Conservation (phyloP, 257 asterid species). For the Lantana camara region DNA sequence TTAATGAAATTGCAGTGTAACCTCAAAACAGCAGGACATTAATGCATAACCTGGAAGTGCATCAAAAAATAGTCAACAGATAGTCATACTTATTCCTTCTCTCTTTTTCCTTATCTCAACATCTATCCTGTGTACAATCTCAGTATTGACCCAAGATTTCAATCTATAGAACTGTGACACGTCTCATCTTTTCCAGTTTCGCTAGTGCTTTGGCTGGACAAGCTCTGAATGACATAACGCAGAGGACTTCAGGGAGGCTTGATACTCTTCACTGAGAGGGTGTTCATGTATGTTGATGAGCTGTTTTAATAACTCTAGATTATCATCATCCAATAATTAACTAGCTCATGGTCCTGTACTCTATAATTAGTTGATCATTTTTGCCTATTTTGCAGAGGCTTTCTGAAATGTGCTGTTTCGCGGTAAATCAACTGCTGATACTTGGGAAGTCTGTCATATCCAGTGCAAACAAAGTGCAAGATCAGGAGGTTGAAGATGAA, state of each 20-base stretch:
- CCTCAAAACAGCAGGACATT: neutral
- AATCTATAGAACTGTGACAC: constrained; percentile 19
- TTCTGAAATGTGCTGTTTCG: constrained; percentile 95
- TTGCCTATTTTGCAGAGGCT: constrained; percentile 63
- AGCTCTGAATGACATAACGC: constrained; percentile 71
- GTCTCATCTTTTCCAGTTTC: constrained; percentile 53
- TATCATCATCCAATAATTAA: constrained; percentile 12
- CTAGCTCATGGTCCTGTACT: constrained; percentile 1
- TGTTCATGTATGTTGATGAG: constrained; percentile 73
- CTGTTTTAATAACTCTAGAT: constrained; percentile 19
- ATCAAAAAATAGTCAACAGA: too few species aligned
- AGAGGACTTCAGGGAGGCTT: constrained; percentile 81
- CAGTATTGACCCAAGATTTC: too few species aligned
- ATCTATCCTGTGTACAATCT: too few species aligned
- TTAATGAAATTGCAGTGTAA: neutral
- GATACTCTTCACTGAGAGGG: constrained; percentile 98
- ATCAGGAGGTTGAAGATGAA: constrained; percentile 60
- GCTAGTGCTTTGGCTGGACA: constrained; percentile 84
- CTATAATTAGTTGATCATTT: constrained; percentile 10
- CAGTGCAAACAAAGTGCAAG: constrained; percentile 55
- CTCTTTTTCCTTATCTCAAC: too few species aligned
- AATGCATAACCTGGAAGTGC: too few species aligned
- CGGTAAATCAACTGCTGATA: constrained; percentile 79
- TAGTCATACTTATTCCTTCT: too few species aligned
- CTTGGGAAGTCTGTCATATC: constrained; percentile 83